Percentiles rank a stretch among this genome's conserved stretches.
Evolutionary conservation across 352 stramenopile species (phyloP).

Genomic region (Globisporangium nagaii): DNA sequence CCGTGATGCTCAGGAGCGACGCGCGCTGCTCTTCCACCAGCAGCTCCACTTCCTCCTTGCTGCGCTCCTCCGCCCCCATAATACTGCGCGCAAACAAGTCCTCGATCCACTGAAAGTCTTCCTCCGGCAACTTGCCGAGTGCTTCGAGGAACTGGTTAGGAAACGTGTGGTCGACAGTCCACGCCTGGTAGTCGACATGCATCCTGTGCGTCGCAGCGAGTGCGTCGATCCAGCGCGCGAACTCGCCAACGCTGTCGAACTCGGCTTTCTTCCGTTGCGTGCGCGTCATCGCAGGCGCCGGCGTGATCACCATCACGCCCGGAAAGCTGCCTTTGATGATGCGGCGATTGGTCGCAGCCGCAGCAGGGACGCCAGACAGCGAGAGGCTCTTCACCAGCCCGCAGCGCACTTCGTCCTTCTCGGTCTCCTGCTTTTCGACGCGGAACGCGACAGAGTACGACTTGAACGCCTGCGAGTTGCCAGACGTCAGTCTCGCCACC

Average conservation of each 20-base stretch:
- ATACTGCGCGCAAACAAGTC: conserved; percentile 19
- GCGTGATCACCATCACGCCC: conserved; percentile 17
- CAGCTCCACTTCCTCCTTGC: conserved; percentile 14
- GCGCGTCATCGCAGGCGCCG: conserved; percentile 20
- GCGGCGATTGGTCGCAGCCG: conserved; percentile 12
- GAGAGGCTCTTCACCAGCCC: background rate
- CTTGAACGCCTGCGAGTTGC: background rate
- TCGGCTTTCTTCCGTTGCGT: background rate
- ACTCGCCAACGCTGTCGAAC: conserved; percentile 15
- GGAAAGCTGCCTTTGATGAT: conserved; percentile 39
- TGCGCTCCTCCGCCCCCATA: conserved; percentile 4
- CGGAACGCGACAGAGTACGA: conserved; percentile 14
- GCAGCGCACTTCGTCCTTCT: conserved; percentile 9
- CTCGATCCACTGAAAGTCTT: conserved; percentile 18
- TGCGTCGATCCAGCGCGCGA: conserved; percentile 17
- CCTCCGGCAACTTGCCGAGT: conserved; percentile 14
- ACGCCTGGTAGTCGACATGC: conserved; percentile 1
- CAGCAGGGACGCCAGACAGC: background rate
- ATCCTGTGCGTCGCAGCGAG: conserved; percentile 19
- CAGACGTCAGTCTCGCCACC: background rate
- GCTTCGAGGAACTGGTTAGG: conserved; percentile 14
- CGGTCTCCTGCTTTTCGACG: conserved; percentile 9
- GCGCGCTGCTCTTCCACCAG: conserved; percentile 19
- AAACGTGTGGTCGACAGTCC: background rate
- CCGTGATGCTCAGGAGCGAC: conserved; percentile 8